phyloP scores from a whole-genome alignment of 805 yeast species.

The Groenewaldozyma salmanticensis region DNA sequence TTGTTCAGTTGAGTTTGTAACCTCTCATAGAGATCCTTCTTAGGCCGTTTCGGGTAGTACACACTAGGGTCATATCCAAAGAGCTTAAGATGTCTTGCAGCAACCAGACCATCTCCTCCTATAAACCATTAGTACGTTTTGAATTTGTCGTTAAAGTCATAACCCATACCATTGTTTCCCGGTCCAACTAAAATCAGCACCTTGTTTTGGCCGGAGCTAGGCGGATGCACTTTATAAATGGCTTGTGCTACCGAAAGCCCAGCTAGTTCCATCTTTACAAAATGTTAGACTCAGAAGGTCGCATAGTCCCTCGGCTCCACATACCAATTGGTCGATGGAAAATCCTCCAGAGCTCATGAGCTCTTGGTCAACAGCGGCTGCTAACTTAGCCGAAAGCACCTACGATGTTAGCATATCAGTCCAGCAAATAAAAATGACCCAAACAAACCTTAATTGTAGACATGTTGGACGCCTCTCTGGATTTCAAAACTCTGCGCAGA shows the following conservation, averaged over 20 bases:
- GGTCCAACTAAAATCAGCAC: conserved; percentile 83
- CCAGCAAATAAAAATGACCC: not conserved
- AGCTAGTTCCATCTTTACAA: conserved; percentile 76
- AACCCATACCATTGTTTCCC: conserved; percentile 62
- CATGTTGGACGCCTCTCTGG: too few relatives aligned
- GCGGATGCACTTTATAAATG: conserved; percentile 59
- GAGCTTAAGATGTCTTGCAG: conserved; percentile 78
- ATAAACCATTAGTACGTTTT: not conserved
- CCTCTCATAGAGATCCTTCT: conserved; percentile 47
- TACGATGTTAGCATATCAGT: not conserved
- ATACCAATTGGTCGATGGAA: conserved; percentile 64
- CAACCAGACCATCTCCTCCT: conserved; percentile 93
- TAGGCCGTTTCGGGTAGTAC: conserved; percentile 66
- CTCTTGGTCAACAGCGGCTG: conserved; percentile 73
- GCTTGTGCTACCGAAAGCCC: conserved; percentile 93
- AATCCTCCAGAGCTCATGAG: conserved; percentile 79
- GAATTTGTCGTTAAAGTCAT: not conserved
- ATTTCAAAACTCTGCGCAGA: too few relatives aligned
- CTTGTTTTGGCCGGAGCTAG: conserved; percentile 28
- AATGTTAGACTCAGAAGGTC: not conserved
- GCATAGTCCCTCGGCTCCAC: too few relatives aligned
- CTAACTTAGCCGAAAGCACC: conserved; percentile 30
- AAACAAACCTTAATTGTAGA: not conserved
- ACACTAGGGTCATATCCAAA: conserved; percentile 72
- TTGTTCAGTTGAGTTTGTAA: conserved; percentile 58